Evolutionary conservation across 139 green algal species (phyloP), one percentile per base, ranked within the genome.

Genomic region (Zygnema cylindricum): DNA sequence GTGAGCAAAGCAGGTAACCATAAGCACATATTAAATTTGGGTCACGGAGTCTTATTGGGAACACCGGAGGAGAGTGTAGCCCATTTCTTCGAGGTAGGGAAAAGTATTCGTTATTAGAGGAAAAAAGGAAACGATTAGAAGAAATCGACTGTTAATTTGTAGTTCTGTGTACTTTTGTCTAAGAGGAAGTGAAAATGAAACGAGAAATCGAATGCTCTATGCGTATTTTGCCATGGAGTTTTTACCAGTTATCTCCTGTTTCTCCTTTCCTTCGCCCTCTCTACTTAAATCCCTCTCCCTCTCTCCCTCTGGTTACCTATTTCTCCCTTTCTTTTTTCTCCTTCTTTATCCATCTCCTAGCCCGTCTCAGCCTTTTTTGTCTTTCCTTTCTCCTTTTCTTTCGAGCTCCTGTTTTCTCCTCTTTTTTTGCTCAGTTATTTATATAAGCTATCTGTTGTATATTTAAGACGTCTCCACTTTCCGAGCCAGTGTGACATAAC

Each of bases 41-140:
- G 97, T 0, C 96, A 99, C 90, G 97, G 97, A 55, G 97, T 99
- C 54, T 87, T 98, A 75, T 94, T 98, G 39, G 95, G 96, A 32
- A 99, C 97, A 32, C 96, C 97, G 3, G 97, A 99, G 94, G 96
- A 98, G 57, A 96, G 95, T 76, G 97, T 98, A 35, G 96, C 91
- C 1, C 94, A 97, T 86, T 99, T 97, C 91, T 99, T 99, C 90
- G 71, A 79, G 16, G 38, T 79, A 40, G 38, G 71, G 36, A 79
- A 79, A 43, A 79, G 71, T 16, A 43, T 79, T 41, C 71, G 71
- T 16, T 79, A 79, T 43, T 79, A 63, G 49, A 16, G 7, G 49
- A 16, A 63, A 16, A 63, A 63, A 25, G 49, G 7, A 16, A 16
- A 16, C 49, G 49, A 25, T 7, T 63, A 63, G 7, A 7, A 63